These are phyloP conservation scores for Cytospora leucostoma DNA, from an alignment of 2,329 filamentous ascomycete species.

Conservation along the genomic window DNA sequence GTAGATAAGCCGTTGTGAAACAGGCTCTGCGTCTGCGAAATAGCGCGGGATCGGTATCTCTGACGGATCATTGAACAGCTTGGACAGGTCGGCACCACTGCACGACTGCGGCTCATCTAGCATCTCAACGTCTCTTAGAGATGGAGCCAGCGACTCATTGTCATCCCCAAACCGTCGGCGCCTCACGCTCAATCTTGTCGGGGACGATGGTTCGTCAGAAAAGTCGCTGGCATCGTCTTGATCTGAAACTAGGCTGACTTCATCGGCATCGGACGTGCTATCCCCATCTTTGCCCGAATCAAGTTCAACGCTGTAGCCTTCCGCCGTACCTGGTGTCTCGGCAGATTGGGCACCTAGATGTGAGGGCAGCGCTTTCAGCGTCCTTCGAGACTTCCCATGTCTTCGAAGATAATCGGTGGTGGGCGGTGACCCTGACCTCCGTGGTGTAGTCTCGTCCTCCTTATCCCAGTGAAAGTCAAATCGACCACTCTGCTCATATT, in stretches of 20 bases:
- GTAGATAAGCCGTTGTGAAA: constrained; percentile 46
- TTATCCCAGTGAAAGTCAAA: constrained; percentile 49
- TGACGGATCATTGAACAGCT: constrained; percentile 48
- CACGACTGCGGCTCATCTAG: constrained; percentile 50
- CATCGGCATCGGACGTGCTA: constrained; percentile 47
- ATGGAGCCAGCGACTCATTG: constrained; percentile 53
- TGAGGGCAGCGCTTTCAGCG: constrained; percentile 39
- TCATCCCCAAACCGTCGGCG: constrained; percentile 53
- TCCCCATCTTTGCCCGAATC: constrained; percentile 45
- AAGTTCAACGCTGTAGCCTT: constrained; percentile 39
- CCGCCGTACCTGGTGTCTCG: constrained; percentile 40
- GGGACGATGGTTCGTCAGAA: constrained; percentile 52
- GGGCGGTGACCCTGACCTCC: constrained; percentile 41
- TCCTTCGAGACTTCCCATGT: constrained; percentile 46
- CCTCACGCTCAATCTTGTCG: constrained; percentile 50
- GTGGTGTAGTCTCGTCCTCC: constrained; percentile 34
- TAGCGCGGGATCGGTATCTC: constrained; percentile 56
- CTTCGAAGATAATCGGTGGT: constrained; percentile 52
- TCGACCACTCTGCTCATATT: constrained; percentile 58
- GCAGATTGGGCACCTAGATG: constrained; percentile 42
- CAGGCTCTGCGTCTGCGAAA: constrained; percentile 61
- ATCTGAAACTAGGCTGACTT: constrained; percentile 56
- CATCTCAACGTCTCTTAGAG: constrained; percentile 51
- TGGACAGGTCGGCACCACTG: constrained; percentile 51
- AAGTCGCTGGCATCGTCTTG: constrained; percentile 55